These are phyloP conservation scores for Tolypocladium tundrense DNA, from an alignment of 2,329 filamentous ascomycete species.

Conservation along the genomic window DNA sequence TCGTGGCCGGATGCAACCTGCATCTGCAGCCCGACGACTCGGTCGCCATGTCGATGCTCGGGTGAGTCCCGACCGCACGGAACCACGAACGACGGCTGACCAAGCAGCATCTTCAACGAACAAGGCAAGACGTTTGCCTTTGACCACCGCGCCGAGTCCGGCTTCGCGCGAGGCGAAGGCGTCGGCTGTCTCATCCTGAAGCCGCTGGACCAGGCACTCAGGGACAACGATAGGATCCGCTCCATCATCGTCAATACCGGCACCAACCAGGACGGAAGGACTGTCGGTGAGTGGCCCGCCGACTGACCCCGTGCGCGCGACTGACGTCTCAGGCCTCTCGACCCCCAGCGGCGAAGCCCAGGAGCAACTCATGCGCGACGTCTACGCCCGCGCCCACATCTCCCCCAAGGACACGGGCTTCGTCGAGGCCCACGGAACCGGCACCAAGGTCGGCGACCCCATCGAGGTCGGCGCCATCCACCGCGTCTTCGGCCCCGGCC, in stretches of 20 bases:
- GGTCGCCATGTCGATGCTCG: conserved; percentile 19
- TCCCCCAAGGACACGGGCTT: conserved; percentile 18
- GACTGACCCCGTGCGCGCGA: neutral
- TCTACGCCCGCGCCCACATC: conserved; percentile 22
- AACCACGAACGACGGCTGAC: neutral
- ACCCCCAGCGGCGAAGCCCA: conserved; percentile 43
- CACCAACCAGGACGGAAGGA: conserved; percentile 46
- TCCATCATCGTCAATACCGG: conserved; percentile 40
- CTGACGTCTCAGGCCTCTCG: conserved; percentile 36
- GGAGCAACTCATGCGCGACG: conserved; percentile 24
- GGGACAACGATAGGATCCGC: conserved; percentile 43
- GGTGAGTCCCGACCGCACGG: conserved; percentile 7
- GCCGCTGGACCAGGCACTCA: conserved; percentile 41
- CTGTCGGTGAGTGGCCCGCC: conserved; percentile 4
- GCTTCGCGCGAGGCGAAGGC: conserved; percentile 53
- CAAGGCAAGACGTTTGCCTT: conserved; percentile 38
- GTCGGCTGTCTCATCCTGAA: conserved; percentile 46
- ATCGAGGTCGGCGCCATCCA: conserved; percentile 41
- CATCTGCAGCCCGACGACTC: conserved; percentile 33
- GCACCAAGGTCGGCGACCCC: conserved; percentile 45
- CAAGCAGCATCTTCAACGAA: conserved; percentile 29
- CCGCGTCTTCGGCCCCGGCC: conserved; percentile 28
- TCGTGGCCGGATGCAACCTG: conserved; percentile 37
- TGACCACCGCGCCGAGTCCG: conserved; percentile 21
- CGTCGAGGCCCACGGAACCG: conserved; percentile 45